Conservation (phyloP, 2,329 filamentous ascomycete species). For the Nigrograna mackinnonii region DNA sequence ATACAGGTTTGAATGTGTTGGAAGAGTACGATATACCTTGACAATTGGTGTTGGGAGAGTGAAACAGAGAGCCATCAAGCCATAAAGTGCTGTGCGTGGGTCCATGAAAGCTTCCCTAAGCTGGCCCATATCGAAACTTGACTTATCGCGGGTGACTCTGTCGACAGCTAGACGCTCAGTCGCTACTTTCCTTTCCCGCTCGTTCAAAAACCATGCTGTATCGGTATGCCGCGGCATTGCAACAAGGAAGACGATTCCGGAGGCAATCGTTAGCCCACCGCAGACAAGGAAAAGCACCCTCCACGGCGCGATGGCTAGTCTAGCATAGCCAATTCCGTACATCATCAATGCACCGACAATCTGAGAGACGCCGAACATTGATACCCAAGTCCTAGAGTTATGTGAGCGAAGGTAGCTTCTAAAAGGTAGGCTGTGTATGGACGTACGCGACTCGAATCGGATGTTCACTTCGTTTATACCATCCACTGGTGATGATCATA, state of each 20-base stretch:
- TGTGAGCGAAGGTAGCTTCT: background rate
- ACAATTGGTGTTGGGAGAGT: slow-evolving; percentile 1
- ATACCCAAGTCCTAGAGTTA: slow-evolving; percentile 43
- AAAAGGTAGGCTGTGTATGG: background rate
- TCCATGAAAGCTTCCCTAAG: background rate
- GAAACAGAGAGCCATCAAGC: background rate
- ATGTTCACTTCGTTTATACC: slow-evolving; percentile 32
- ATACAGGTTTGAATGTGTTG: no score
- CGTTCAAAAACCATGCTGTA: slow-evolving; percentile 3
- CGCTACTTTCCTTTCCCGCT: background rate
- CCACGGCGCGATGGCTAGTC: slow-evolving; percentile 49
- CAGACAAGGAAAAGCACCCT: slow-evolving; percentile 54
- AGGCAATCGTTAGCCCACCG: slow-evolving; percentile 49
- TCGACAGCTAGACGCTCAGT: slow-evolving; percentile 1
- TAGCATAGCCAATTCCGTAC: slow-evolving; percentile 53
- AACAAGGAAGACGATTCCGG: slow-evolving; percentile 51
- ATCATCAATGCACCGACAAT: slow-evolving; percentile 52
- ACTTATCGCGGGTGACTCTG: background rate
- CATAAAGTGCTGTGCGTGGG: background rate
- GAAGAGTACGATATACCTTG: no score
- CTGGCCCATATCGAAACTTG: background rate
- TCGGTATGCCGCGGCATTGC: slow-evolving; percentile 33
- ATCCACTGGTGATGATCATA: slow-evolving; percentile 48
- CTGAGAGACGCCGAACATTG: slow-evolving; percentile 52
- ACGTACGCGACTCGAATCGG: slow-evolving; percentile 22